Evolutionary conservation across 192 early-diverging fungal species (phyloP).

Genomic region (Gamsiella multidivaricata): DNA sequence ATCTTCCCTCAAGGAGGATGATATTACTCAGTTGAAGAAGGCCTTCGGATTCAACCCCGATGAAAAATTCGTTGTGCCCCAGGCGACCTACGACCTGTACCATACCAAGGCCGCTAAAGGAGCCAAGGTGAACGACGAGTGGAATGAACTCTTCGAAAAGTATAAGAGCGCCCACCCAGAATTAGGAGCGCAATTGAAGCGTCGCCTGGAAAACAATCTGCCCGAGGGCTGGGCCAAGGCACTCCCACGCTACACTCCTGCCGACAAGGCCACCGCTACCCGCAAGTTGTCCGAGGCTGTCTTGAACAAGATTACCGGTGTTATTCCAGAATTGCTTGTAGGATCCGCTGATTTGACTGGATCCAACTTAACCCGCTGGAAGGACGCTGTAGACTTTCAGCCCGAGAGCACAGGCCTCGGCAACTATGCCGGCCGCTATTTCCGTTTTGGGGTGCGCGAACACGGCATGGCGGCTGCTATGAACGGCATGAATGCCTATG

Average conservation of each 20-base stretch:
- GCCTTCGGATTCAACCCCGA: conserved; percentile 87
- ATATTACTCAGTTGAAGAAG: conserved; percentile 83
- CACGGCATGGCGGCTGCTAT: conserved; percentile 95
- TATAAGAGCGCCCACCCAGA: conserved; percentile 80
- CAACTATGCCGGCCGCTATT: conserved; percentile 86
- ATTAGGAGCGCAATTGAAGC: conserved; percentile 75
- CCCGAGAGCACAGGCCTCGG: conserved; percentile 76
- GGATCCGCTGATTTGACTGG: conserved; percentile 98
- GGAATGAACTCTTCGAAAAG: conserved; percentile 77
- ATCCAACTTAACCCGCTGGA: conserved; percentile 97
- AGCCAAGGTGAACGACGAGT: conserved; percentile 73
- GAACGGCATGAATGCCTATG: conserved; percentile 92
- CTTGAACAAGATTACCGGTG: conserved; percentile 82
- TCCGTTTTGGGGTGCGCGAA: conserved; percentile 97
- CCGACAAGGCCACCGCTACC: conserved; percentile 83
- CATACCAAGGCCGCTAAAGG: conserved; percentile 63
- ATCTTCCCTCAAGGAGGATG: conserved; percentile 80
- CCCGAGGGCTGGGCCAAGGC: conserved; percentile 76
- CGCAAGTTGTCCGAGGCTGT: conserved; percentile 90
- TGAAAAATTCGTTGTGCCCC: conserved; percentile 77
- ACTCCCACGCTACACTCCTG: conserved; percentile 86
- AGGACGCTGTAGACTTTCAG: conserved; percentile 95
- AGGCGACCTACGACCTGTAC: conserved; percentile 68
- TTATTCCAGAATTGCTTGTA: conserved; percentile 87
- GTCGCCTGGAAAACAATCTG: conserved; percentile 78